Base-by-base conservation (phyloP, 305 asterid species). In the Coffea humblotiana region DNA sequence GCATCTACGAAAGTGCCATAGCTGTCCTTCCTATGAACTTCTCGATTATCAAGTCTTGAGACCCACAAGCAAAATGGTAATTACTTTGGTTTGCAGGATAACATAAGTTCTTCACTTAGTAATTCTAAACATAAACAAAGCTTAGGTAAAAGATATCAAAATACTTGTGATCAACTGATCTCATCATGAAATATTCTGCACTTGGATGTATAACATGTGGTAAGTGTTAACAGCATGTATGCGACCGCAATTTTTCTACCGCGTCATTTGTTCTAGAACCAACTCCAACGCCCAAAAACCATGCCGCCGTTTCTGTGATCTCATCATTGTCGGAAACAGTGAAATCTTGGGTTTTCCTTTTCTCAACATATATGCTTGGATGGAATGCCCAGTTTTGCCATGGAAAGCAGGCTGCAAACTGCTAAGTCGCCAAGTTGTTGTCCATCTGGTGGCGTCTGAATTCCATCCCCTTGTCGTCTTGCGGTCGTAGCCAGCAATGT, bases 361-460 rank as follows among this genome's bases (percentile, higher is more conserved):
- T 32, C 32, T 32, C 14, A 40, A 21, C 43, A 29, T 21, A 67
- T 56, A 67, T 12, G 3, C 0, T 18, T 51, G 3, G 7, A 15
- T 54, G 9, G 19, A 58, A 58, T 21, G 32, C 8, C 67, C 67
- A 13, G 32, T 3, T 61, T 61, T 61, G 67, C 67, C 66, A 19
- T 3, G 69, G 43, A 75, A 75, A 43, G 43, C 43, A 40, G 43
- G 43, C 43, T 7, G 78, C 78, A 43, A 27, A 71, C 79, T 43
- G 79, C 72, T 40, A 61, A 18, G 78, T 37, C 6, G 69, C 58
- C 56, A 60, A 61, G 71, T 76, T 76, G 61, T 6, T 63, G 45
- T 76, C 79, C 27, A 63, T 25, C 60, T 76, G 79, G 56, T 75
- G 78, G 56, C 78, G 40, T 75, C 78, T 61, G 15, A 49, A 61